phyloP scores from a whole-genome alignment of 306 rosid genomes.

The Malus sylvestris region DNA sequence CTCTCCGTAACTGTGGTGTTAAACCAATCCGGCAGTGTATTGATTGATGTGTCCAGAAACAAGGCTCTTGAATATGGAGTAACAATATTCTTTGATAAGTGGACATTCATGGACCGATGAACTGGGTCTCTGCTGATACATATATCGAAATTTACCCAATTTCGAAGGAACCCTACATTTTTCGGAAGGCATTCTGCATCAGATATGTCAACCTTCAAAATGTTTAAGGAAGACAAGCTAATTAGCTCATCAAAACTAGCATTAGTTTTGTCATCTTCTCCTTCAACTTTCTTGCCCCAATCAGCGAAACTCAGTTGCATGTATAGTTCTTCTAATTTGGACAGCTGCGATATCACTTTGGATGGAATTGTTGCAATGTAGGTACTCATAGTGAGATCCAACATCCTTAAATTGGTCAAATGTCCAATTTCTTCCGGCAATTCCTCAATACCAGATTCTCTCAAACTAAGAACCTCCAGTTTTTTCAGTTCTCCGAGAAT shows the following conservation, averaged over 20 bases:
- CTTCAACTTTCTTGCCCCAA: not conserved
- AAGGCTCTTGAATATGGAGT: too few relatives aligned
- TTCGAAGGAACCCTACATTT: not conserved
- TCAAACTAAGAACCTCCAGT: conserved; percentile 1
- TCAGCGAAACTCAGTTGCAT: not conserved
- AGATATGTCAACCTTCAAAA: not conserved
- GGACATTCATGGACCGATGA: too few relatives aligned
- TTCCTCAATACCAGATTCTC: not conserved
- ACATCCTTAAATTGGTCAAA: not conserved
- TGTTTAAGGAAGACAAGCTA: not conserved
- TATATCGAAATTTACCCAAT: not conserved
- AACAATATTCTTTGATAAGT: too few relatives aligned
- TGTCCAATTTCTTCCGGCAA: not conserved
- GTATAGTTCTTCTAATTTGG: not conserved
- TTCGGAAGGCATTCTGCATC: not conserved
- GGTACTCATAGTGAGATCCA: not conserved
- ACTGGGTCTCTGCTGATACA: not conserved
- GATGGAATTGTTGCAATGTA: not conserved
- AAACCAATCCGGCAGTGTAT: too few relatives aligned
- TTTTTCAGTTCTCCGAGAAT: not conserved
- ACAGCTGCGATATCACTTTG: not conserved
- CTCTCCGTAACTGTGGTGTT: too few relatives aligned
- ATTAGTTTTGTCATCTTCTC: not conserved
- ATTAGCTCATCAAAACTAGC: not conserved
- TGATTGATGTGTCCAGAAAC: too few relatives aligned